Evolutionary conservation across 768 basidiomycete species (phyloP), one percentile per base, ranked within the genome.

Genomic region (Lactarius trivialis): DNA sequence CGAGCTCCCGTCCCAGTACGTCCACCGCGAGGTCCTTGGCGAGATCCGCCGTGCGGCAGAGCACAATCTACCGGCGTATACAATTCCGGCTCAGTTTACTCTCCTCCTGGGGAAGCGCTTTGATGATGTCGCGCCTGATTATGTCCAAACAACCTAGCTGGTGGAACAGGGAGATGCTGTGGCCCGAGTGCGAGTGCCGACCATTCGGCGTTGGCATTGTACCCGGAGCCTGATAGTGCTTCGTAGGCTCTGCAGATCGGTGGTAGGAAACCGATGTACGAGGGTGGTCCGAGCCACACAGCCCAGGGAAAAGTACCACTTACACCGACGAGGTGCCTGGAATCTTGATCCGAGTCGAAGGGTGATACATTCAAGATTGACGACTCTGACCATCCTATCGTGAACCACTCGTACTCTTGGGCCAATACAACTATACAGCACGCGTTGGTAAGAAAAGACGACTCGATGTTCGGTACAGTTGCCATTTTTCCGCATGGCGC

Each of bases 131-230:
- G 7, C 33, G 65, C 28, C 75, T 72, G 19, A 78, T 53, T n/a
- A 77, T 64, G 50, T 78, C 68, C 64, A 79, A 69, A 59, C 78
- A 78, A 24, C 75, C 74, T 0, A 79, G 68, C 36, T 75, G 72
- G 68, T 79, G 77, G 39, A 79, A 71, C 69, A 78, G 73, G 33
- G 71, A 60, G 32, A 78, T 63, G 12, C 73, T 73, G 63, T 67
- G 50, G 14, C 62, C 62, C n/a, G 71, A 69, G 4, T 4, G 67
- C 65, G 55, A 73, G 68, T 19, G 68, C 60, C 11, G 62, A 57
- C 72, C 72, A 72, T 49, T 72, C 57, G 30, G 55, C 56, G 34
- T 61, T 43, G 36, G 60, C 52, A 24, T 15, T 9, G 41, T 4
- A 19, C 17, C 60, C 56, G 4, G 55, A 54, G 50, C 58, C 7